phyloP scores from a whole-genome alignment of 139 green algal species.

The Micractinium conductrix region DNA sequence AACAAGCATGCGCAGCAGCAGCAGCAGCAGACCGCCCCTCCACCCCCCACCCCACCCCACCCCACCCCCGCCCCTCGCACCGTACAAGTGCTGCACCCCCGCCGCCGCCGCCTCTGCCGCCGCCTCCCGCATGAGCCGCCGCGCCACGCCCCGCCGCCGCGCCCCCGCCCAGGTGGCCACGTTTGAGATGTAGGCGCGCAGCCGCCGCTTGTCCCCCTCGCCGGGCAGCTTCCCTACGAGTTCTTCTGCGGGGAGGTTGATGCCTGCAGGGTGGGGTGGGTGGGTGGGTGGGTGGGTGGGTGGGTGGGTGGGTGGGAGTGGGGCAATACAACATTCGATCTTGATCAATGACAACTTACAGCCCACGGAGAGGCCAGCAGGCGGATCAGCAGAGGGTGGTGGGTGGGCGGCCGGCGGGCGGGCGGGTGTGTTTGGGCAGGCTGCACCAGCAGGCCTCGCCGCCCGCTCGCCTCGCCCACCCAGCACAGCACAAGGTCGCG shows the following conservation, averaged over 20 bases:
- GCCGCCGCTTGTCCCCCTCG: neutral
- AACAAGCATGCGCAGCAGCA: too few species aligned
- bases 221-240: constrained; percentile 61
- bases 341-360: too few species aligned
- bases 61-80: neutral
- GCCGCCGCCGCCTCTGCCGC: constrained; percentile 3
- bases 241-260: constrained; percentile 76
- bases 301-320: neutral
- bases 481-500: too few species aligned
- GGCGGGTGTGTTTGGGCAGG: too few species aligned
- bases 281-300: neutral
- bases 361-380: too few species aligned
- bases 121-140: constrained; percentile 7
- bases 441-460: too few species aligned
- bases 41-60: neutral
- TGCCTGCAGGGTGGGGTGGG: neutral
- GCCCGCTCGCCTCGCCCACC: too few species aligned
- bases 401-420: too few species aligned
- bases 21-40: neutral
- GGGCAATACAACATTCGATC: too few species aligned
- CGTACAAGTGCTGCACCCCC: constrained; percentile 69
- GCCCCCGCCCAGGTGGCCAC: constrained; percentile 68
- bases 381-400: too few species aligned
- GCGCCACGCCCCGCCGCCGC: constrained; percentile 47
- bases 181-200: constrained; percentile 82